Evolutionary conservation across 2,329 filamentous ascomycete species (phyloP), one percentile per base, ranked within the genome.

Genomic region (Camillea tinctor): DNA sequence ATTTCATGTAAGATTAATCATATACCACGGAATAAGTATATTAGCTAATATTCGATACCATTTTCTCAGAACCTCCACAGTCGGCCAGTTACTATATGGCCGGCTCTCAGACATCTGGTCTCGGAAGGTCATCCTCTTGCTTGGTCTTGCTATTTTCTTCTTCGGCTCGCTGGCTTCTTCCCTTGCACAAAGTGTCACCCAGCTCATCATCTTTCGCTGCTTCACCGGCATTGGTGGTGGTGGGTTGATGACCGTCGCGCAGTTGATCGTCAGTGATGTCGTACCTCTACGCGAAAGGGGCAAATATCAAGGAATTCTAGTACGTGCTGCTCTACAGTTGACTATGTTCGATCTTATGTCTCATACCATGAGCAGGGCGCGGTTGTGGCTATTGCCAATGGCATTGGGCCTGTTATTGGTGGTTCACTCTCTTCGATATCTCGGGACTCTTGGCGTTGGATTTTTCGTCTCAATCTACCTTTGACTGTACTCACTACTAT

Each of bases 381-480:
- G 0, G 80, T 84, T 0, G 80, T 83, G 1, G 83, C 81, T 1
- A 69, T 85, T 21, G 78, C 81, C 0, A 84, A 85, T 58, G 81
- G 81, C 1, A 80, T 84, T 24, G 83, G 83, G 0, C 83, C 83
- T 0, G 76, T 85, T 4, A 78, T 85, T 8, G 83, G 83, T 4
- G 83, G 82, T 54, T 77, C 80, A 0, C 69, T 85, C 1, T 77
- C 81, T 0, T 79, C 80, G 1, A 75, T 74, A 19, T 77, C 76
- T 0, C 56, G 68, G 3, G 77, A 81, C 44, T 81, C 79, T 2
- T 83, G 81, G 77, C 74, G 81, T 24, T 84, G 81, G 80, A 83
- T 83, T 55, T 84, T 84, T 61, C 76, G 80, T 5, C 68, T 86
- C 24, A 85, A 84, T 50, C 67, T 86, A 5, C 83, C 82, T 0